Percentiles rank a stretch among this genome's conserved stretches.
Conservation (phyloP, 441 rosid species). For the Croton laevigatus region DNA sequence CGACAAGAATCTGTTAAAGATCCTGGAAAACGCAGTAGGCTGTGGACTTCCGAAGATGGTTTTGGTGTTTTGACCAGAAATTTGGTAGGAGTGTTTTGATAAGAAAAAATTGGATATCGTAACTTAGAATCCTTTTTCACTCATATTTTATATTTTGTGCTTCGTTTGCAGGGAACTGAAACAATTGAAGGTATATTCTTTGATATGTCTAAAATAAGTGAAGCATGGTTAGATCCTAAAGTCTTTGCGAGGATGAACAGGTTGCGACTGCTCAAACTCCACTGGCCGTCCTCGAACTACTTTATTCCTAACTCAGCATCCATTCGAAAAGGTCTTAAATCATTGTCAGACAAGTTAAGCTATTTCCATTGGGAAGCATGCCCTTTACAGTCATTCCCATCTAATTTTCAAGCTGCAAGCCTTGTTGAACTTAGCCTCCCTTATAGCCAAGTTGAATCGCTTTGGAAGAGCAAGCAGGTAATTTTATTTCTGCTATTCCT, state of each 20-base stretch:
- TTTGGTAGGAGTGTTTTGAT: not conserved
- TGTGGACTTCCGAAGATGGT: not conserved
- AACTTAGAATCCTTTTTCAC: not conserved
- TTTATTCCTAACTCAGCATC: not conserved
- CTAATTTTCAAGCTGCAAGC: not conserved
- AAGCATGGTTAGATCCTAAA: not conserved
- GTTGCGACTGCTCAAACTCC: not conserved
- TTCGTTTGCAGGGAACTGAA: not conserved
- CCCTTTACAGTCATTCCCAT: slow-evolving; percentile 3
- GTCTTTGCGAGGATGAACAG: not conserved
- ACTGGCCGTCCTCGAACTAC: not conserved
- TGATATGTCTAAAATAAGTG: not conserved
- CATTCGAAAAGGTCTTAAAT: not conserved
- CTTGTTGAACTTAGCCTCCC: slow-evolving; percentile 1
- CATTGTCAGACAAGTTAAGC: not conserved
- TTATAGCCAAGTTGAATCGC: not conserved
- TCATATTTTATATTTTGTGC: not conserved
- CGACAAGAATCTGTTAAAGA: not conserved
- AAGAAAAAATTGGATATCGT: not conserved
- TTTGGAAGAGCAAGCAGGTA: slow-evolving; percentile 1
- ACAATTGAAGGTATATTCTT: slow-evolving; percentile 1
- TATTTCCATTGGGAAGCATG: not conserved
- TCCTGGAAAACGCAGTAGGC: not conserved
- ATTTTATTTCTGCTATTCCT: too few species aligned
- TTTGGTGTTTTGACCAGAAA: not conserved